These are phyloP conservation scores for Shiraia sp. DNA, from an alignment of 2,329 filamentous ascomycete genomes.

Conservation along the genomic window DNA sequence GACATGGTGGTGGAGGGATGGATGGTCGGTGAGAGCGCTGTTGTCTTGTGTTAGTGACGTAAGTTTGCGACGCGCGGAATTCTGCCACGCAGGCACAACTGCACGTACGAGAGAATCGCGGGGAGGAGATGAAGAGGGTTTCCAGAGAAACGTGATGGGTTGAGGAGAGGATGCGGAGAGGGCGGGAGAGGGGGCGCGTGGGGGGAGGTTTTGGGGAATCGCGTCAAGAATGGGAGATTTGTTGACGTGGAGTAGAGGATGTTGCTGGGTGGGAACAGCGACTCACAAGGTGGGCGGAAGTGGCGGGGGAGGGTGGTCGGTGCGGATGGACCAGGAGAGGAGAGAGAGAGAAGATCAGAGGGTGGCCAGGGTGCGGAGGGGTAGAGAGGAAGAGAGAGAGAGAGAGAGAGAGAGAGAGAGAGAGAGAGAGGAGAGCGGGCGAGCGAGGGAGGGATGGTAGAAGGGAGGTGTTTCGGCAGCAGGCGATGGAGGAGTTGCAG, in stretches of 20 bases:
- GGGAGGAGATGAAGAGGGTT: conserved; percentile 1
- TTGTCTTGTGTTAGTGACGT: conserved; percentile 31
- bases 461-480: conserved; percentile 11
- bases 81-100: neutral
- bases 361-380: conserved; percentile 20
- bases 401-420: conserved; percentile 18
- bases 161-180: conserved; percentile 8
- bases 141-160: neutral
- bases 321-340: conserved; percentile 27
- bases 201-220: conserved; percentile 10
- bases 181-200: conserved; percentile 8
- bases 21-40: conserved; percentile 37
- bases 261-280: conserved; percentile 14
- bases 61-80: conserved; percentile 17
- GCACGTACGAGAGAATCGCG: conserved; percentile 20
- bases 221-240: conserved; percentile 25
- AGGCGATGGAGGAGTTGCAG: too few relatives aligned
- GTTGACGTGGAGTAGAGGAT: conserved; percentile 21
- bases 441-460: conserved; percentile 12
- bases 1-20: conserved; percentile 46
- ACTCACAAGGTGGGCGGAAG: conserved; percentile 39
- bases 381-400: conserved; percentile 15
- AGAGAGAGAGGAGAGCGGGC: conserved; percentile 18
- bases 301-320: conserved; percentile 40
- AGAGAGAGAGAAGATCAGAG: conserved; percentile 18